These are phyloP conservation scores for Neurospora pannonica DNA, from an alignment of 495 filamentous ascomycete species.

Conservation along the genomic window DNA sequence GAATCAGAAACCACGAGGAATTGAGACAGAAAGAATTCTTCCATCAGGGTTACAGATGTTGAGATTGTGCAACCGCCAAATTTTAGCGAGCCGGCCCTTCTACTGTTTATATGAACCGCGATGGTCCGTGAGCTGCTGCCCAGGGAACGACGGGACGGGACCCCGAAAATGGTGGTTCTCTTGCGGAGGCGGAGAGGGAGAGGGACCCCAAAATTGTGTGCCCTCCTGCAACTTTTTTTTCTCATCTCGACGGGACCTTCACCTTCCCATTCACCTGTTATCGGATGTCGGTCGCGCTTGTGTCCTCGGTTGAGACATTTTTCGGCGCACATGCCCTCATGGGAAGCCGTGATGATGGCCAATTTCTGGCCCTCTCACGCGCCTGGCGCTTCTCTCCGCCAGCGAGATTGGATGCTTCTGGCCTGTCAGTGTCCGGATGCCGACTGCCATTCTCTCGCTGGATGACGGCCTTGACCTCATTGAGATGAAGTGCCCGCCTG, in stretches of 20 bases:
- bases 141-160: neutral
- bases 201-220: neutral
- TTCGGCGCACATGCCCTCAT: neutral
- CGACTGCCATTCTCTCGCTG: neutral
- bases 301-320: neutral
- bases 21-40: neutral
- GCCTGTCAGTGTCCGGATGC: neutral
- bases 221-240: neutral
- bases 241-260: neutral
- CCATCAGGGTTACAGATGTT: neutral
- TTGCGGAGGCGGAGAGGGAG: neutral
- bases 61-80: neutral
- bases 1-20: neutral
- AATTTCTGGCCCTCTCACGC: neutral
- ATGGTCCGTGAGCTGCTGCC: neutral
- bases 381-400: neutral
- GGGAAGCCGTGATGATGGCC: neutral
- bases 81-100: neutral
- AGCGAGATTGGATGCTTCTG: neutral
- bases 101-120: neutral
- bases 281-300: neutral
- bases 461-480: neutral
- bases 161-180: neutral
- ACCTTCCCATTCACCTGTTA: neutral
- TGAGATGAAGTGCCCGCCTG: neutral